Conservation (phyloP, 164 flowering plant genomes). For the Stephania yunnanensis region DNA sequence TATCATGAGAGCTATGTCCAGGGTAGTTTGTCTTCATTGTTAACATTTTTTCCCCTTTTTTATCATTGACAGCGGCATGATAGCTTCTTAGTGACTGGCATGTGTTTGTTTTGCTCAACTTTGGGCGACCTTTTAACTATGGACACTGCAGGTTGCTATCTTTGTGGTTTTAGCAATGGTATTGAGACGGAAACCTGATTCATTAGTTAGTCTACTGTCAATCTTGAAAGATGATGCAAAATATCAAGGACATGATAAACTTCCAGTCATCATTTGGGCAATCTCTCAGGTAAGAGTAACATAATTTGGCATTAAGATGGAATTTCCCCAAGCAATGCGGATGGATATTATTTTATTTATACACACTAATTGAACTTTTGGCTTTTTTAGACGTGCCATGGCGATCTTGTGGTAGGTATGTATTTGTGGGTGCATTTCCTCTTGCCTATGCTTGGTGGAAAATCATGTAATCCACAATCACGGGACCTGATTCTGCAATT, state of each 20-base stretch:
- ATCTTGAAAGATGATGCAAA: constrained; percentile 50
- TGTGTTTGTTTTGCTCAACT: background rate
- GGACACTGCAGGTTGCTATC: constrained; percentile 67
- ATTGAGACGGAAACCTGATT: constrained; percentile 78
- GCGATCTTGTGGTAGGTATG: constrained; percentile 76
- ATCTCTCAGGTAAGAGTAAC: constrained; percentile 55
- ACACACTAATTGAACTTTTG: constrained; percentile 1
- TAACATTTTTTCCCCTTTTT: background rate
- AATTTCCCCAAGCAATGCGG: background rate
- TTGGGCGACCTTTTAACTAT: background rate
- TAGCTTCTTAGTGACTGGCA: background rate
- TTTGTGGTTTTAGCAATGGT: constrained; percentile 78
- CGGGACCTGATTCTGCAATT: constrained; percentile 85
- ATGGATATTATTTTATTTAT: background rate
- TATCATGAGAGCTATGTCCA: background rate
- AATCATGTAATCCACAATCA: constrained; percentile 70
- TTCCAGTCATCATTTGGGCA: constrained; percentile 71
- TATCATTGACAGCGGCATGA: background rate
- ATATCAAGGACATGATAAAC: constrained; percentile 88
- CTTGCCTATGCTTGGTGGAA: constrained; percentile 61
- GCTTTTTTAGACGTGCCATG: constrained; percentile 55
- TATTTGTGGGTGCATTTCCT: constrained; percentile 60
- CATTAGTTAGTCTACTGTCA: constrained; percentile 42
- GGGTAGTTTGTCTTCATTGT: background rate
- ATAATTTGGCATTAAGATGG: background rate